Evolutionary conservation across 2,329 filamentous ascomycete genomes (phyloP), one percentile per base, ranked within the genome.

Genomic region (Phyllosticta citribraziliensis): DNA sequence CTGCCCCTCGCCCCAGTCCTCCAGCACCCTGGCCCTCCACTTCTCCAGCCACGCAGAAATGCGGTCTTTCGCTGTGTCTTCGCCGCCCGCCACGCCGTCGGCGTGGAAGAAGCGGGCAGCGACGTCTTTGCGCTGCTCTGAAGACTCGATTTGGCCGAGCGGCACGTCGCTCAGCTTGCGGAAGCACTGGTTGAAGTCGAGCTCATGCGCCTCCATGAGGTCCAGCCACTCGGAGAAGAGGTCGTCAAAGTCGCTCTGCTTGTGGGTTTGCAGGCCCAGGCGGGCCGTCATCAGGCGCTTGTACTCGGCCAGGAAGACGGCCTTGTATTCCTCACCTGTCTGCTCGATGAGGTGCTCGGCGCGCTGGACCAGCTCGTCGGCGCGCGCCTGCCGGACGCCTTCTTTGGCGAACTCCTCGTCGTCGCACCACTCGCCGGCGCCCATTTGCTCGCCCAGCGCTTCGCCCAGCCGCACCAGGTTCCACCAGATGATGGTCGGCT

Each of bases 401-500:
- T 90, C 82, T 9, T 83, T 79, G 5, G 89, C 75, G 67, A 96
- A 97, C 1, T 78, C 78, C 1, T 83, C 74, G 11, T 87, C 82
- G 68, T 99, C 92, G 33, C 93, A 86, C 47, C 79, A 77, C 1
- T 80, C 75, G 0, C 89, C 93, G 0, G 88, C 84, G 19, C 93
- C 94, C 61, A 99, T 84, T 1, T 96, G 79, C 74, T 97, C 94
- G 20, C 91, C 94, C 0, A 99, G 72, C 0, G 88, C 84, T 75
- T 99, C 94, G 62, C 91, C 94, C 0, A 99, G 82, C 1, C 94
- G 86, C 1, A 97, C 91, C 0, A 97, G 80, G 69, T 97, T 97
- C 94, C 94, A 99, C 94, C 94, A 99, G 70, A 99, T 94, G 62
- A 99, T 89, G 52, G 87, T 92, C 0, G 94, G 92, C 71, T 99